Percentiles rank a stretch among this genome's conserved stretches.
Evolutionary conservation across 2,329 filamentous ascomycete genomes (phyloP).

Genomic region (Cladorrhinum sp.): DNA sequence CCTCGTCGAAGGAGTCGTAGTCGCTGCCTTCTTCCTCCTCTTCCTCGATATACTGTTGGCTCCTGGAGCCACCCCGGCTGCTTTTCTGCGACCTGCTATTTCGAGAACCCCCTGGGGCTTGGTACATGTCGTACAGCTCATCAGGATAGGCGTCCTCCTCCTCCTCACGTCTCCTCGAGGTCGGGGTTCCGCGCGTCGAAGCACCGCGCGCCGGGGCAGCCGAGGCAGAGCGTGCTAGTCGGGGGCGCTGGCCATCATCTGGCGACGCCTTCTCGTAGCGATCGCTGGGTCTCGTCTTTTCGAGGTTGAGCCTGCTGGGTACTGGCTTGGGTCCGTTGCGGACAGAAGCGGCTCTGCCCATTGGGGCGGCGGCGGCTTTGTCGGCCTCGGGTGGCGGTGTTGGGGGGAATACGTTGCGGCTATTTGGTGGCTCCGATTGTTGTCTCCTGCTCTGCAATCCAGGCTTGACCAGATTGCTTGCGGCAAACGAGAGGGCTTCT

Average conservation of each 20-base stretch:
- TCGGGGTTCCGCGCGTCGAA: slow-evolving; percentile 38
- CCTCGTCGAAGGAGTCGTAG: slow-evolving; percentile 71
- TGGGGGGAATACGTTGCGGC: slow-evolving; percentile 86
- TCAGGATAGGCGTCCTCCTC: slow-evolving; percentile 64
- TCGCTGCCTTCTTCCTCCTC: slow-evolving; percentile 74
- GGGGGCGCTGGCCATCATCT: slow-evolving; percentile 38
- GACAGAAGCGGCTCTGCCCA: slow-evolving; percentile 58
- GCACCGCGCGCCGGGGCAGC: slow-evolving; percentile 44
- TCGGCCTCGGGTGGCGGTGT: slow-evolving; percentile 95
- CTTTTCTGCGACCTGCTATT: slow-evolving; percentile 38
- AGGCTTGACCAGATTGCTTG: slow-evolving; percentile 88
- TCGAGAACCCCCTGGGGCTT: slow-evolving; percentile 38
- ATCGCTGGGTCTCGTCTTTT: slow-evolving; percentile 50
- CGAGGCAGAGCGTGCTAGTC: slow-evolving; percentile 44
- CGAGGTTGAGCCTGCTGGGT: slow-evolving; percentile 62
- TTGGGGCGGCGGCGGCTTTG: slow-evolving; percentile 44
- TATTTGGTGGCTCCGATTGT: slow-evolving; percentile 77
- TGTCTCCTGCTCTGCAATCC: slow-evolving; percentile 76
- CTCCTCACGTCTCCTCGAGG: slow-evolving; percentile 38
- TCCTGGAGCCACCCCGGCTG: slow-evolving; percentile 37
- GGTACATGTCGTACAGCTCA: slow-evolving; percentile 66
- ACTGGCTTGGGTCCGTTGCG: slow-evolving; percentile 59
- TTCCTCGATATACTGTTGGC: slow-evolving; percentile 68
- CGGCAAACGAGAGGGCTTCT: slow-evolving; percentile 86
- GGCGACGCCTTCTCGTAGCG: slow-evolving; percentile 56